Evolutionary conservation across 208 protist species (phyloP).

Genomic region (Wallacemonas sp.): DNA sequence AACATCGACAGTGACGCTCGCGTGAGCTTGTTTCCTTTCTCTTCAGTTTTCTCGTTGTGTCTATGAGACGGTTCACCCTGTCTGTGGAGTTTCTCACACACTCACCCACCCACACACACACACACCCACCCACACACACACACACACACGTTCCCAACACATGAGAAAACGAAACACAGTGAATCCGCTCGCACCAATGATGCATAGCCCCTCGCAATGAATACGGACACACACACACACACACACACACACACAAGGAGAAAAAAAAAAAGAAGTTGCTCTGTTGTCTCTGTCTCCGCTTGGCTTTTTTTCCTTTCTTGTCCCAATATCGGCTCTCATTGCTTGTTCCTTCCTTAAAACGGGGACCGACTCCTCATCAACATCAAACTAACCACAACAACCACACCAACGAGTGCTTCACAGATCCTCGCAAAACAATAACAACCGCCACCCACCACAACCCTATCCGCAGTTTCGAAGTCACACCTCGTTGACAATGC

Average conservation of each 20-base stretch:
- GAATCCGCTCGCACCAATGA: too few relatives aligned
- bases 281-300: background rate
- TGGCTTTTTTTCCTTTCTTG: background rate
- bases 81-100: background rate
- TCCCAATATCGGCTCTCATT: background rate
- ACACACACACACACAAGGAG: conserved; percentile 6
- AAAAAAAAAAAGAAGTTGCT: background rate
- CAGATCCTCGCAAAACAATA: too few relatives aligned
- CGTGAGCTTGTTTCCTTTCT: background rate
- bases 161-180: too few relatives aligned
- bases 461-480: too few relatives aligned
- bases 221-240: conserved; percentile 12
- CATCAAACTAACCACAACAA: too few relatives aligned
- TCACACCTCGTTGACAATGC: too few relatives aligned
- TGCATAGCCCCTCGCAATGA: too few relatives aligned
- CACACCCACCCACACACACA: background rate
- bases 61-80: background rate
- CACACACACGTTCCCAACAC: background rate
- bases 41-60: background rate
- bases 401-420: too few relatives aligned
- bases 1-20: background rate
- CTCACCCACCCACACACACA: background rate
- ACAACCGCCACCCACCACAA: too few relatives aligned
- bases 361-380: too few relatives aligned
- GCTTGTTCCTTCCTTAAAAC: too few relatives aligned